These are phyloP conservation scores for Trichosporon faecale DNA, from an alignment of 1,284 basidiomycete species.

Conservation along the genomic window DNA sequence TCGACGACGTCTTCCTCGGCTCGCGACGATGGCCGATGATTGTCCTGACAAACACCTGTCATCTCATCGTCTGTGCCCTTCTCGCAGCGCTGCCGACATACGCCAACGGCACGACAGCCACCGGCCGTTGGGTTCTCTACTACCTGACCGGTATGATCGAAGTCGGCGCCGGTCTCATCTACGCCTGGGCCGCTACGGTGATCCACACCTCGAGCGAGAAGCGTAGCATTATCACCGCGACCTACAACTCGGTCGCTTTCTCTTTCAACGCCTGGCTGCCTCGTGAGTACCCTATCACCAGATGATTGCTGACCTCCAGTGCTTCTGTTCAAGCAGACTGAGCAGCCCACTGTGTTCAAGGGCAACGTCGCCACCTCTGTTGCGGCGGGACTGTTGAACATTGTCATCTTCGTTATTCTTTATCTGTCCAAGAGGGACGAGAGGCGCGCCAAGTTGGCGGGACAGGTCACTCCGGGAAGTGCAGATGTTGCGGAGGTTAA, in stretches of 20 bases:
- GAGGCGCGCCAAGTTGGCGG: neutral
- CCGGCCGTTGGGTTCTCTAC: neutral
- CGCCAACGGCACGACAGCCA: neutral
- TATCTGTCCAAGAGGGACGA: neutral
- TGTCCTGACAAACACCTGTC: neutral
- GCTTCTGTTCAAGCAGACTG: constrained; percentile 33
- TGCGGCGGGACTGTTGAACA: neutral
- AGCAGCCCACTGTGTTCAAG: constrained; percentile 29
- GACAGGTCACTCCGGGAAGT: neutral
- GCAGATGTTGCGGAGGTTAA: neutral
- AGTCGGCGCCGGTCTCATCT: neutral
- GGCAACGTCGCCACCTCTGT: constrained; percentile 24
- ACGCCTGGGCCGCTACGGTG: neutral
- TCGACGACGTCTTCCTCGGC: neutral
- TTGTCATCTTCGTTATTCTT: neutral
- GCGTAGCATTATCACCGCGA: constrained; percentile 29
- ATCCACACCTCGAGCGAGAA: constrained; percentile 21
- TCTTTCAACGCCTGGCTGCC: constrained; percentile 34
- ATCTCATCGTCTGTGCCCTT: neutral
- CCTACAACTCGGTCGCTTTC: constrained; percentile 31
- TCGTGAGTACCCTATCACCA: constrained; percentile 11
- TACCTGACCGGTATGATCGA: neutral
- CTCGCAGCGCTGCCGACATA: neutral
- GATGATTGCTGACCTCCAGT: constrained; percentile 11
- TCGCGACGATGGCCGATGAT: neutral